Evolutionary conservation across 176 grass and related monocot genomes (phyloP).

Genomic region (Eleusine coracana): DNA sequence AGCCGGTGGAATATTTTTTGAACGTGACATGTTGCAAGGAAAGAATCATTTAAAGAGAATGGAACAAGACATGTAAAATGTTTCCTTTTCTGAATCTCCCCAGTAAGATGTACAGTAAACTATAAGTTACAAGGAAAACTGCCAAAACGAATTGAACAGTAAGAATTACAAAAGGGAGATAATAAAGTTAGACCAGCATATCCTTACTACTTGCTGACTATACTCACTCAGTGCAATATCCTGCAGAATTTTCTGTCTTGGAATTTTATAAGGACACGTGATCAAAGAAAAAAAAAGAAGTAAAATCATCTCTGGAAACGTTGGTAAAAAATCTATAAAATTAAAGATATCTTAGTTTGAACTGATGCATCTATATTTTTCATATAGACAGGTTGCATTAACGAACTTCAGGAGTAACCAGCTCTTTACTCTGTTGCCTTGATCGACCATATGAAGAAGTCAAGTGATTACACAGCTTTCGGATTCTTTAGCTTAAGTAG

Average conservation of each 20-base stretch:
- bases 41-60: constrained; percentile 14
- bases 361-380: constrained; percentile 6
- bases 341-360: background rate
- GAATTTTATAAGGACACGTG: background rate
- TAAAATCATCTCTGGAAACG: constrained; percentile 4
- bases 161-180: background rate
- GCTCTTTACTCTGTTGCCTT: background rate
- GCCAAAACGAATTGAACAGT: constrained; percentile 25
- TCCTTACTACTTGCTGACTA: background rate
- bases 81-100: background rate
- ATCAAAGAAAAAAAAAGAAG: constrained; percentile 22
- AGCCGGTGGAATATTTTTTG: background rate
- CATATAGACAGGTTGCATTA: constrained; percentile 6
- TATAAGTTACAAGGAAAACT: constrained; percentile 8
- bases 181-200: constrained; percentile 14
- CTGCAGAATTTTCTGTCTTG: background rate
- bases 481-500: constrained; percentile 11
- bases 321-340: constrained; percentile 3
- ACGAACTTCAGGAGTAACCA: constrained; percentile 11
- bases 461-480: constrained; percentile 10
- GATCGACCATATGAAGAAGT: background rate
- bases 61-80: background rate
- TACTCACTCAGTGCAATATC: constrained; percentile 7
- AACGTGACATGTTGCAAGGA: background rate
- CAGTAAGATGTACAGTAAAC: constrained; percentile 27